Percentiles rank a stretch among this genome's conserved stretches.
phyloP scores from a whole-genome alignment of 176 grass and related monocot species.

The Dendrocalamus sinicus region DNA sequence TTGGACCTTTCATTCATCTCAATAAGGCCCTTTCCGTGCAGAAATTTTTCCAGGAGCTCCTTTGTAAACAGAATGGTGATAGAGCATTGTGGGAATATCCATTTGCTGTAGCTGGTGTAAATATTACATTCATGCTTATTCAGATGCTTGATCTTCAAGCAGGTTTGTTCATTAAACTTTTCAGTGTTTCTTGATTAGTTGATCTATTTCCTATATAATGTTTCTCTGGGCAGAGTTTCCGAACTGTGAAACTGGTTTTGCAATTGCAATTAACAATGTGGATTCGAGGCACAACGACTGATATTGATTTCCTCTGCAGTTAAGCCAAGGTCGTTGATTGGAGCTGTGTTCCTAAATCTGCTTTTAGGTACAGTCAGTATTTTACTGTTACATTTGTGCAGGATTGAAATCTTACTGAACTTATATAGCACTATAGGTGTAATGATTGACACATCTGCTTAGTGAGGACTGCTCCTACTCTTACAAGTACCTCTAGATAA shows the following conservation, averaged over 20 bases:
- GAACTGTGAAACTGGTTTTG: constrained; percentile 27
- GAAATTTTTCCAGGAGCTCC: constrained; percentile 78
- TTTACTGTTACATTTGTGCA: constrained; percentile 30
- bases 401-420: constrained; percentile 13
- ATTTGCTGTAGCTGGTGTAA: constrained; percentile 87
- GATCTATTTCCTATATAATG: not conserved
- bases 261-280: constrained; percentile 1
- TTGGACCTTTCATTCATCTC: constrained; percentile 28
- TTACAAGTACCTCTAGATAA: not conserved
- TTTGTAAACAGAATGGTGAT: constrained; percentile 69
- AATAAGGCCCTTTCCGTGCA: constrained; percentile 27
- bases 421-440: constrained; percentile 1
- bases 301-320: constrained; percentile 51
- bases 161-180: constrained; percentile 55
- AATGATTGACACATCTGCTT: not conserved
- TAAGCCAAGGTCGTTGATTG: constrained; percentile 79
- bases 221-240: not conserved
- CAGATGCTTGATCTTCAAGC: constrained; percentile 89
- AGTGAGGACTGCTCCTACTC: not conserved
- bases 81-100: constrained; percentile 79
- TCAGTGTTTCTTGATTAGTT: constrained; percentile 34
- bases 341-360: constrained; percentile 82
- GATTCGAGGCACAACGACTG: not conserved
- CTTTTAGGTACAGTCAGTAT: constrained; percentile 56
- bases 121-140: constrained; percentile 90